Conservation (phyloP, 768 basidiomycete species). For the Scleroderma bovista region DNA sequence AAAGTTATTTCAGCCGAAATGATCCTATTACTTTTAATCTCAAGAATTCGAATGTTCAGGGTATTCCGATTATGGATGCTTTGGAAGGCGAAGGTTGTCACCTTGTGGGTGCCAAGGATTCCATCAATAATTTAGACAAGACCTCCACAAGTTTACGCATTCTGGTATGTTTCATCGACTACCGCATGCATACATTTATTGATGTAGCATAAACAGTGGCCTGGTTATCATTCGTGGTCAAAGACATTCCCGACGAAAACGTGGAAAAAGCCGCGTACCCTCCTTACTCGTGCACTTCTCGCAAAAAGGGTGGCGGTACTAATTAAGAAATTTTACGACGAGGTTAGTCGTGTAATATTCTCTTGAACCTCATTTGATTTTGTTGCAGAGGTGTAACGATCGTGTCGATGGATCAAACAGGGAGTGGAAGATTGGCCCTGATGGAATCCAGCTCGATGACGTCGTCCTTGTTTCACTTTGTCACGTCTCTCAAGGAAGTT, state of each 20-base stretch:
- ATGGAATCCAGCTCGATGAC: constrained; percentile 20
- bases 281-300: constrained; percentile 66
- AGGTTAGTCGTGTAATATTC: constrained; percentile 28
- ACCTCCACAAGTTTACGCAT: constrained; percentile 73
- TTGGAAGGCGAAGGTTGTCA: constrained; percentile 50
- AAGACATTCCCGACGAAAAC: constrained; percentile 74
- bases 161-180: constrained; percentile 41
- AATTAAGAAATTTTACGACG: constrained; percentile 56
- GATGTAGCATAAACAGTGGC: constrained; percentile 49
- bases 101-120: constrained; percentile 49
- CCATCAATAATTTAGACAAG: constrained; percentile 56
- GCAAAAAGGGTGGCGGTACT: constrained; percentile 72
- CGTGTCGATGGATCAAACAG: constrained; percentile 6
- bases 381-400: constrained; percentile 10
- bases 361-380: background rate
- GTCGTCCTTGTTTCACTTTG: constrained; percentile 64
- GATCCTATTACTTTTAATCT: constrained; percentile 55
- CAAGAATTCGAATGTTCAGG: constrained; percentile 47
- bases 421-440: constrained; percentile 20
- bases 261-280: constrained; percentile 68
- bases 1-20: constrained; percentile 22
- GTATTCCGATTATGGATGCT: constrained; percentile 58
- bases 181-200: background rate
- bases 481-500: constrained; percentile 74
- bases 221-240: constrained; percentile 68